These are phyloP conservation scores for Clitocybe nebularis DNA, from an alignment of 1,284 basidiomycete genomes.

Conservation along the genomic window DNA sequence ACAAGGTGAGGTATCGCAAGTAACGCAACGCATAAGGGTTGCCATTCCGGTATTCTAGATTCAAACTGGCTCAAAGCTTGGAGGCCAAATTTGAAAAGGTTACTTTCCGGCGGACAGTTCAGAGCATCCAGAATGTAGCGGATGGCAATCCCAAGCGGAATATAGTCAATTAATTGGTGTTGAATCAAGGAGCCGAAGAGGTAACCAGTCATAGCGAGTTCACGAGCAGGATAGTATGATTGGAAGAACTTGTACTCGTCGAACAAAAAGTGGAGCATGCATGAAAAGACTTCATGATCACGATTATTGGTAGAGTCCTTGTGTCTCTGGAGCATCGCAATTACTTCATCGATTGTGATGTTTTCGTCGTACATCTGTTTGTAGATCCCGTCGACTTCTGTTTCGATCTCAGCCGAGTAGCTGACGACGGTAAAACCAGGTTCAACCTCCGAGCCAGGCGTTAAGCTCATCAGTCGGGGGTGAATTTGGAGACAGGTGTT, in stretches of 20 bases:
- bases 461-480: constrained; percentile 95
- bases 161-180: constrained; percentile 89
- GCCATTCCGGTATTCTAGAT: constrained; percentile 88
- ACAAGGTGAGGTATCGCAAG: constrained; percentile 85
- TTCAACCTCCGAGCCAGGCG: constrained; percentile 84
- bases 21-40: constrained; percentile 87
- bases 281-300: constrained; percentile 96
- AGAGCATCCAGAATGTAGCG: constrained; percentile 96
- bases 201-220: constrained; percentile 94
- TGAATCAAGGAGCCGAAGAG: constrained; percentile 97
- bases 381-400: constrained; percentile 93
- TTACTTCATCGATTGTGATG: constrained; percentile 92
- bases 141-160: constrained; percentile 95
- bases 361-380: constrained; percentile 98
- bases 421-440: constrained; percentile 89
- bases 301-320: constrained; percentile 80
- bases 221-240: constrained; percentile 89
- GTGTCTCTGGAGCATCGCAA: constrained; percentile 81
- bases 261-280: constrained; percentile 98
- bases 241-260: constrained; percentile 99
- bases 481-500: constrained; percentile 95
- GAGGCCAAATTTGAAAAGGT: constrained; percentile 94
- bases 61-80: constrained; percentile 91
- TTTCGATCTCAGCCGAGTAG: constrained; percentile 87
- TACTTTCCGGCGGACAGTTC: constrained; percentile 85